phyloP scores from a whole-genome alignment of 164 flowering plant genomes.

The Tinospora cordifolia region DNA sequence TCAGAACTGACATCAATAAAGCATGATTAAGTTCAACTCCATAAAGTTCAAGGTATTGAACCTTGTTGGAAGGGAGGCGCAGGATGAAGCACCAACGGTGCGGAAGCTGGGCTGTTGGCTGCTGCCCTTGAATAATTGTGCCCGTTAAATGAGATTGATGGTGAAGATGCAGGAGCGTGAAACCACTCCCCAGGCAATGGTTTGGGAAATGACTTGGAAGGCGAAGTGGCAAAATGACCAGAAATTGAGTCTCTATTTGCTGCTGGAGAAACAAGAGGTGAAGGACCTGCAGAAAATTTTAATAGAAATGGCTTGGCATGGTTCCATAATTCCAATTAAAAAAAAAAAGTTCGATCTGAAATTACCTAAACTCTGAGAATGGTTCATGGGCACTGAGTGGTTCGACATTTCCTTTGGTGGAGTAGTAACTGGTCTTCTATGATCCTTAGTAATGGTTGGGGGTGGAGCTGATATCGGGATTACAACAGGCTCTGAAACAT shows the following conservation, averaged over 20 bases:
- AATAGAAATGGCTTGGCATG: not conserved
- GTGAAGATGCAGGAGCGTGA: constrained; percentile 32
- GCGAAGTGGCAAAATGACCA: constrained; percentile 26
- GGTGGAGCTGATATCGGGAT: constrained; percentile 32
- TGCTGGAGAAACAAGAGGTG: constrained; percentile 32
- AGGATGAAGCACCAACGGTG: constrained; percentile 30
- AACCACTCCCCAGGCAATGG: constrained; percentile 16
- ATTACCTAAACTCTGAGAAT: not conserved
- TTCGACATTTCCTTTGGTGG: constrained; percentile 24
- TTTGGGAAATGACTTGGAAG: constrained; percentile 22
- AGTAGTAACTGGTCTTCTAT: constrained; percentile 31
- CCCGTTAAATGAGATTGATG: constrained; percentile 25
- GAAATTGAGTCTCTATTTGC: constrained; percentile 13
- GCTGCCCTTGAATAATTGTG: constrained; percentile 29
- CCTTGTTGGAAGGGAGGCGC: constrained; percentile 32
- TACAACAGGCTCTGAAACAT: constrained; percentile 25
- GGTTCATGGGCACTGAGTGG: constrained; percentile 6
- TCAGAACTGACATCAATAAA: not conserved
- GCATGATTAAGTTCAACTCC: not conserved
- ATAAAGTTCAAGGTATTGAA: constrained; percentile 7
- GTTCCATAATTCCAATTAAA: not conserved
- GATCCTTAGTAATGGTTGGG: constrained; percentile 16
- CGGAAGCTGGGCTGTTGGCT: constrained; percentile 17
- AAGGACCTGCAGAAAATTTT: constrained; percentile 18
- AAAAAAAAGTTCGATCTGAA: not conserved